Evolutionary conservation across 129 eudicot species (phyloP).

Genomic region (Flaveria linearis): DNA sequence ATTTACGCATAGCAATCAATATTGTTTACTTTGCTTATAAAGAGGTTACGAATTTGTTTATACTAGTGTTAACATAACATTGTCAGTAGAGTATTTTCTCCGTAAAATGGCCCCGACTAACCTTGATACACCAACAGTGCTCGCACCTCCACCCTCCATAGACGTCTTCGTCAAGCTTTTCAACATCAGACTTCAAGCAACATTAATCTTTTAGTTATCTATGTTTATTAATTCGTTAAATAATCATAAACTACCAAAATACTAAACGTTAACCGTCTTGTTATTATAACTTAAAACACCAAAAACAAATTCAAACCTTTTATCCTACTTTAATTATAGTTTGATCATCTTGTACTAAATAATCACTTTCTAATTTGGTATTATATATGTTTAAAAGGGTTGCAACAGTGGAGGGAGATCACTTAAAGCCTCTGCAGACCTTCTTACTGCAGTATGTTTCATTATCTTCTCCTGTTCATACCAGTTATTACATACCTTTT

Average conservation of each 20-base stretch:
- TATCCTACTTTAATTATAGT: background rate
- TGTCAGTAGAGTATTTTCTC: too few species aligned
- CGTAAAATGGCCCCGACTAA: too few species aligned
- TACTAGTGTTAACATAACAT: too few species aligned
- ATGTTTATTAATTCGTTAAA: background rate
- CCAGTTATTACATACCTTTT: background rate
- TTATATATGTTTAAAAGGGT: slow-evolving; percentile 29
- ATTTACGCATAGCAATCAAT: too few species aligned
- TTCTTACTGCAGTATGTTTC: slow-evolving; percentile 39
- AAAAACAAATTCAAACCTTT: background rate
- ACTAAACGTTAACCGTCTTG: too few species aligned
- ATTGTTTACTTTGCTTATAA: too few species aligned
- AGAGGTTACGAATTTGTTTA: too few species aligned
- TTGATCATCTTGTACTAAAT: background rate
- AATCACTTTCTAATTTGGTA: background rate
- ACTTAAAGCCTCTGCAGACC: slow-evolving; percentile 46
- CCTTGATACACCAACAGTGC: too few species aligned
- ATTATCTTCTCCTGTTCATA: background rate
- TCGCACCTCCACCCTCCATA: too few species aligned
- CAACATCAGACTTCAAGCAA: too few species aligned
- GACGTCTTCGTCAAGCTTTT: too few species aligned
- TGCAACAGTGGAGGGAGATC: slow-evolving; percentile 63
- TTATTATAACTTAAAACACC: background rate
- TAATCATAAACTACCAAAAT: too few species aligned
- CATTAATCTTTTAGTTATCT: background rate